These are phyloP conservation scores for Pleurotus pulmonarius DNA, from an alignment of 768 basidiomycete genomes.

Conservation along the genomic window DNA sequence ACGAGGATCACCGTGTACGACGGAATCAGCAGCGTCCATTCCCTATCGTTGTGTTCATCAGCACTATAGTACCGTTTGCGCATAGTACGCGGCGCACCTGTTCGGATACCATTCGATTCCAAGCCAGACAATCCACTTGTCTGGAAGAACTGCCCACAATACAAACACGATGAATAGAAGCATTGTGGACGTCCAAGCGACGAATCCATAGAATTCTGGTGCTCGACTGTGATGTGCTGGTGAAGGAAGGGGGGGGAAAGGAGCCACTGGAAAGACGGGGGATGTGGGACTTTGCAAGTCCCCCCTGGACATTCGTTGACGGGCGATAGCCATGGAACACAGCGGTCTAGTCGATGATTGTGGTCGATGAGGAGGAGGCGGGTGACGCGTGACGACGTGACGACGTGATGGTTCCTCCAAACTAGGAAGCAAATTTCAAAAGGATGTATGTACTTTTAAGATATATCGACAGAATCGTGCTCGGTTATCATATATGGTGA, in stretches of 20 bases:
- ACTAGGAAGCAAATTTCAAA: too few relatives aligned
- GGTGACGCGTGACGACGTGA: too few relatives aligned
- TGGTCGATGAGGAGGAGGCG: too few relatives aligned
- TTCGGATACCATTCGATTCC: conserved; percentile 89
- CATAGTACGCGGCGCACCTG: conserved; percentile 43
- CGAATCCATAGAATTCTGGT: conserved; percentile 89
- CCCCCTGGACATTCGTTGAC: background rate
- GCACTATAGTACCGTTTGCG: background rate
- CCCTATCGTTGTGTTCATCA: conserved; percentile 37
- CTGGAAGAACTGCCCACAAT: conserved; percentile 79
- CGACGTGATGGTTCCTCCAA: too few relatives aligned
- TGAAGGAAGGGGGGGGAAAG: conserved; percentile 17
- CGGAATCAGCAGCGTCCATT: conserved; percentile 83
- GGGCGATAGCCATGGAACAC: too few relatives aligned
- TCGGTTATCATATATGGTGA: too few relatives aligned
- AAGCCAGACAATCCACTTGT: conserved; percentile 56
- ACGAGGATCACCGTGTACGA: conserved; percentile 70
- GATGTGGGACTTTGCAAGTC: background rate
- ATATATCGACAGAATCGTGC: too few relatives aligned
- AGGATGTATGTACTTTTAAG: too few relatives aligned
- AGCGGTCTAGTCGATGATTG: too few relatives aligned
- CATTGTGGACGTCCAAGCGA: conserved; percentile 76
- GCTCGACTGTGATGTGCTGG: conserved; percentile 59
- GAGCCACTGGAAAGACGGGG: conserved; percentile 12
- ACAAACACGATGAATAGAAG: conserved; percentile 67